A percentile compares a stretch with the other conserved stretches of the same genome.
Evolutionary conservation across 2,329 filamentous ascomycete genomes (phyloP).

Genomic region (Xylaria sp.): DNA sequence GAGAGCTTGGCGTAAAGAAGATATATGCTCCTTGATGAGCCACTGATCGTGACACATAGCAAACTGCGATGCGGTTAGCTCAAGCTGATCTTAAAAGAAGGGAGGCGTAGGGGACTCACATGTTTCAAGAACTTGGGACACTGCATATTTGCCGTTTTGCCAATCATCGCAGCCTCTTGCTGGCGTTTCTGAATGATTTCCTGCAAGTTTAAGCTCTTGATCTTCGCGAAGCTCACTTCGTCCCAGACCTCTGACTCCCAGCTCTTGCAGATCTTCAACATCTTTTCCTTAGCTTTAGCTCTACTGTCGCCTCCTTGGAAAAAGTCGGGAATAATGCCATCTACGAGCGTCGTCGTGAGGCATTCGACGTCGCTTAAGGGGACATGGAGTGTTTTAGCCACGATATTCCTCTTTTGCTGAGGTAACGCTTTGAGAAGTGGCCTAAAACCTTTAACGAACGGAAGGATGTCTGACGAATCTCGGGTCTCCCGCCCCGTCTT

Average conservation of each 20-base stretch:
- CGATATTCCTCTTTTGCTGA: slow-evolving; percentile 72
- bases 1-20: slow-evolving; percentile 85
- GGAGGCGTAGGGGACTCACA: slow-evolving; percentile 64
- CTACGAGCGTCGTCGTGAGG: slow-evolving; percentile 75
- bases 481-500: slow-evolving; percentile 74
- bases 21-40: slow-evolving; percentile 94
- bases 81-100: not conserved
- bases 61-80: slow-evolving; percentile 66
- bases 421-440: slow-evolving; percentile 75
- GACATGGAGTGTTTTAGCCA: slow-evolving; percentile 74
- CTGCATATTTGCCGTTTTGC: slow-evolving; percentile 71
- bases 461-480: slow-evolving; percentile 85
- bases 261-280: slow-evolving; percentile 74
- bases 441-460: slow-evolving; percentile 80
- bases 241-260: slow-evolving; percentile 84
- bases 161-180: slow-evolving; percentile 70
- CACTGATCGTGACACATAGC: slow-evolving; percentile 97
- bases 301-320: slow-evolving; percentile 64
- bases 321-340: slow-evolving; percentile 69
- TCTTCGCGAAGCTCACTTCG: slow-evolving; percentile 82
- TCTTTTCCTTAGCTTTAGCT: slow-evolving; percentile 70
- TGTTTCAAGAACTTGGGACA: slow-evolving; percentile 90
- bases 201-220: slow-evolving; percentile 84
- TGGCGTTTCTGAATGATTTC: slow-evolving; percentile 80
- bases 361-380: slow-evolving; percentile 84